phyloP scores from a whole-genome alignment of 768 basidiomycete genomes.

The Exidia glandulosa region DNA sequence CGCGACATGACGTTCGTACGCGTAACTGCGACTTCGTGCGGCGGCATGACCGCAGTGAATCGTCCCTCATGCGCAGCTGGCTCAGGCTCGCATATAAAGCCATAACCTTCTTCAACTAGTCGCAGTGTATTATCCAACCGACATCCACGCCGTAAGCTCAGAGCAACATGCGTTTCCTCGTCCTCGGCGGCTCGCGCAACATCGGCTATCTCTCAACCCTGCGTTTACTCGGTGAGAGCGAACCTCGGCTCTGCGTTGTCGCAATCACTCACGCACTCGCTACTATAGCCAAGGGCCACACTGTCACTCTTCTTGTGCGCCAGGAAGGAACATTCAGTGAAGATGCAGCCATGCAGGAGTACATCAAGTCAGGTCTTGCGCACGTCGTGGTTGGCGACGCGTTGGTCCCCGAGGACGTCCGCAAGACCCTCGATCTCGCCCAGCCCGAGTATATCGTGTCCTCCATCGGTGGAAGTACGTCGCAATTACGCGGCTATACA shows the following conservation, averaged over 20 bases:
- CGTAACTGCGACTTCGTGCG: too few species aligned
- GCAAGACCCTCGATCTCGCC: conserved; percentile 14
- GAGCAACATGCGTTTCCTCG: conserved; percentile 22
- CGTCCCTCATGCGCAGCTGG: too few species aligned
- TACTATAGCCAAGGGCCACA: conserved; percentile 41
- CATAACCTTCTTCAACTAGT: too few species aligned
- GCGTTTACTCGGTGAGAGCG: conserved; percentile 20
- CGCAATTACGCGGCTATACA: too few species aligned
- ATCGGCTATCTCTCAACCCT: conserved; percentile 25
- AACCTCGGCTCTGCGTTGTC: too few species aligned
- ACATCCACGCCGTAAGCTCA: background rate
- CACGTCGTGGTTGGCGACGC: conserved; percentile 52
- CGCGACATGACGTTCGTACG: too few species aligned
- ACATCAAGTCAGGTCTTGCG: conserved; percentile 40
- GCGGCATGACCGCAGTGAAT: too few species aligned
- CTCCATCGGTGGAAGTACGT: conserved; percentile 40
- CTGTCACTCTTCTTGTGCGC: conserved; percentile 55
- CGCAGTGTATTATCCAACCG: too few species aligned
- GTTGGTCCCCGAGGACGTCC: conserved; percentile 38
- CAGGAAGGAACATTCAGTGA: conserved; percentile 39
- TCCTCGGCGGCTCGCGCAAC: conserved; percentile 29
- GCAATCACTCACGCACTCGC: background rate
- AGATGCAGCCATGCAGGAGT: conserved; percentile 40
- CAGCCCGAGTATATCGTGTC: conserved; percentile 47
- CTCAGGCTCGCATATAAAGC: too few species aligned